Conservation (phyloP, 352 stramenopile genomes). For the Globisporangium spiculum region DNA sequence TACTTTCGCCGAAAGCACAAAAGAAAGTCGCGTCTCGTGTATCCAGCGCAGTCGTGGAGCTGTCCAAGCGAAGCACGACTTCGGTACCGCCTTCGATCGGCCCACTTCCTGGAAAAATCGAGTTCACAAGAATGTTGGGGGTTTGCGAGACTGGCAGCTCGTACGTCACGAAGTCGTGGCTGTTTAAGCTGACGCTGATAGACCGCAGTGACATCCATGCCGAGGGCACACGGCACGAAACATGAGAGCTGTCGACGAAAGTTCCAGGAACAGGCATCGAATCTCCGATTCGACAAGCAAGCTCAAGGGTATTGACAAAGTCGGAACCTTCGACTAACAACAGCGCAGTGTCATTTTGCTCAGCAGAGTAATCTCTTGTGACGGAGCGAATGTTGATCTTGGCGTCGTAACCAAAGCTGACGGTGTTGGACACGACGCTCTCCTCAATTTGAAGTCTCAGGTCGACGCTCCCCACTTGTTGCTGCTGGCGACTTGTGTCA, state of each 20-base stretch:
- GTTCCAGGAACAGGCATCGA: neutral
- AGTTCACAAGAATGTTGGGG: constrained; percentile 20
- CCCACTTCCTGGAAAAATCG: constrained; percentile 26
- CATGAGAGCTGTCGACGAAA: constrained; percentile 16
- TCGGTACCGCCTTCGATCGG: constrained; percentile 30
- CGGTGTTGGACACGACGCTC: constrained; percentile 25
- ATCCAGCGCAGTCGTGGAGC: constrained; percentile 5
- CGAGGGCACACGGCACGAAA: constrained; percentile 17
- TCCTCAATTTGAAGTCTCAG: constrained; percentile 8
- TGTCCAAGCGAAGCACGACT: constrained; percentile 25
- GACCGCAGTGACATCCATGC: neutral
- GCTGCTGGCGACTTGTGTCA: too few species aligned
- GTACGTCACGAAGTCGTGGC: constrained; percentile 32
- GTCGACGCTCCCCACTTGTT: neutral
- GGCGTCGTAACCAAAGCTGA: constrained; percentile 29
- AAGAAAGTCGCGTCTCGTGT: constrained; percentile 16
- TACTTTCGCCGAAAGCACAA: constrained; percentile 35
- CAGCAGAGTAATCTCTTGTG: constrained; percentile 16
- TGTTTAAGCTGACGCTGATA: constrained; percentile 40
- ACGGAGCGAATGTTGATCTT: constrained; percentile 21
- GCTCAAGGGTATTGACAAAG: constrained; percentile 27
- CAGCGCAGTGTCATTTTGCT: constrained; percentile 20
- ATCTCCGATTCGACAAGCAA: constrained; percentile 28
- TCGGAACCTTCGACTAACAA: constrained; percentile 27
- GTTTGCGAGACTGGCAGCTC: constrained; percentile 12